Percentiles rank a stretch among this genome's conserved stretches.
Conservation (phyloP, 2,329 filamentous ascomycete species). For the Cordyceps fumosorosea region DNA sequence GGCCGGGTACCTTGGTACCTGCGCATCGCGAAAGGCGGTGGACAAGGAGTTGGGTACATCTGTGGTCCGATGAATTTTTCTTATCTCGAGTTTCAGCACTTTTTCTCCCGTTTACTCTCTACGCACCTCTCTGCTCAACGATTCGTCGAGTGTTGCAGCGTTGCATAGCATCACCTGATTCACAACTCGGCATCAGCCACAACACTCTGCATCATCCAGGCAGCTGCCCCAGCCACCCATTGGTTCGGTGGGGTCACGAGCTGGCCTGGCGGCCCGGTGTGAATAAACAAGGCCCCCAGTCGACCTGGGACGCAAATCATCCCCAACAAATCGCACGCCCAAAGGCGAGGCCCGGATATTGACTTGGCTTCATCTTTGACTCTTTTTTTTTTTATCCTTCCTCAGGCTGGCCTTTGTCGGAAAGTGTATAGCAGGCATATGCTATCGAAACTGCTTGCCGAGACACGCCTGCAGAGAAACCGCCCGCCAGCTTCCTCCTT, state of each 20-base stretch:
- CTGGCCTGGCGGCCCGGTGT: not conserved
- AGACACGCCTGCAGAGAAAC: too few relatives aligned
- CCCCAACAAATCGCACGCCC: not conserved
- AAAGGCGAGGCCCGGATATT: not conserved
- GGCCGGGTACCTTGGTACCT: not conserved
- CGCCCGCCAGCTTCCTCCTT: too few relatives aligned
- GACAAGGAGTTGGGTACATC: not conserved
- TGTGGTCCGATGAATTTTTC: not conserved
- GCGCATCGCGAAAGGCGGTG: not conserved
- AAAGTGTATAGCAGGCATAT: not conserved
- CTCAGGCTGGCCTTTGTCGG: not conserved
- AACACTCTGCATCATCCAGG: not conserved
- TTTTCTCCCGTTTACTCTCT: not conserved
- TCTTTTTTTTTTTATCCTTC: not conserved
- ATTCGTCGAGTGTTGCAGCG: not conserved
- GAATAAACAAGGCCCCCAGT: conserved; percentile 4
- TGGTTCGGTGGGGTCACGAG: conserved; percentile 11
- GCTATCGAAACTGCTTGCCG: not conserved
- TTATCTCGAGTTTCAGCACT: not conserved
- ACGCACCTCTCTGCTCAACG: not conserved
- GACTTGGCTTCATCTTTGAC: not conserved
- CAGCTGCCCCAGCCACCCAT: conserved; percentile 1
- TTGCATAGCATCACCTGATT: not conserved
- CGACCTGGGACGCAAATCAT: not conserved
- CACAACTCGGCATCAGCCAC: not conserved